A percentile compares a stretch with the other conserved stretches of the same genome.
phyloP scores from a whole-genome alignment of 306 rosid species.

The Castanea crenata region DNA sequence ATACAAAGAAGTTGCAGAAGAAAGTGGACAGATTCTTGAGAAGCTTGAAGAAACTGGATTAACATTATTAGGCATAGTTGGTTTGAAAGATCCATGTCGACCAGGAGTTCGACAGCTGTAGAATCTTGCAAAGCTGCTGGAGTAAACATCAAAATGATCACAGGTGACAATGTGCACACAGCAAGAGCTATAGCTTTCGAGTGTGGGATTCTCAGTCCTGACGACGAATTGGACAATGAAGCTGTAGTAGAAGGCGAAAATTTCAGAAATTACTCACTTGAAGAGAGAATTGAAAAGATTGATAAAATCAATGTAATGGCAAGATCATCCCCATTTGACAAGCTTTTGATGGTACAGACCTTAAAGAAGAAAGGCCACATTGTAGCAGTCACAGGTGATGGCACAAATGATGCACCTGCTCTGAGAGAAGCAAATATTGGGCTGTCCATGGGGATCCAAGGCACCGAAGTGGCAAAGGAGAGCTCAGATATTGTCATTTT shows the following conservation, averaged over 20 bases:
- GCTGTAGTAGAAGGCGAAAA: conserved; percentile 11
- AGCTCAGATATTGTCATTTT: conserved; percentile 25
- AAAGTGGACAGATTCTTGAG: background rate
- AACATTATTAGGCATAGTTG: conserved; percentile 16
- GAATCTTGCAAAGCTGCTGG: conserved; percentile 32
- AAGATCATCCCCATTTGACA: conserved; percentile 27
- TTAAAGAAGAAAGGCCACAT: conserved; percentile 26
- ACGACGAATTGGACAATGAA: background rate
- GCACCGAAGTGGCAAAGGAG: conserved; percentile 33
- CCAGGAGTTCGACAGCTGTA: conserved; percentile 18
- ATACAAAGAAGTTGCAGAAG: background rate
- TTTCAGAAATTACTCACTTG: conserved; percentile 25
- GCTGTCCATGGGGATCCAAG: conserved; percentile 32
- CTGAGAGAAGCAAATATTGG: conserved; percentile 30
- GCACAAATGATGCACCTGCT: conserved; percentile 35
- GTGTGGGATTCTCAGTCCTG: conserved; percentile 13
- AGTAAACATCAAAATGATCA: conserved; percentile 25
- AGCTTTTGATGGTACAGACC: conserved; percentile 28
- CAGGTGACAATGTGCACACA: conserved; percentile 27
- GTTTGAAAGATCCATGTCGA: conserved; percentile 26
- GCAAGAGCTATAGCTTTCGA: conserved; percentile 28
- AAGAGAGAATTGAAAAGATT: conserved; percentile 26
- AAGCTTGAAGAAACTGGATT: conserved; percentile 21
- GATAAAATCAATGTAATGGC: conserved; percentile 24
- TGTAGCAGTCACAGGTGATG: conserved; percentile 33